Percentiles rank a stretch among this genome's conserved stretches.
Conservation (phyloP, 176 grass and related monocot genomes). For the Canna indica region DNA sequence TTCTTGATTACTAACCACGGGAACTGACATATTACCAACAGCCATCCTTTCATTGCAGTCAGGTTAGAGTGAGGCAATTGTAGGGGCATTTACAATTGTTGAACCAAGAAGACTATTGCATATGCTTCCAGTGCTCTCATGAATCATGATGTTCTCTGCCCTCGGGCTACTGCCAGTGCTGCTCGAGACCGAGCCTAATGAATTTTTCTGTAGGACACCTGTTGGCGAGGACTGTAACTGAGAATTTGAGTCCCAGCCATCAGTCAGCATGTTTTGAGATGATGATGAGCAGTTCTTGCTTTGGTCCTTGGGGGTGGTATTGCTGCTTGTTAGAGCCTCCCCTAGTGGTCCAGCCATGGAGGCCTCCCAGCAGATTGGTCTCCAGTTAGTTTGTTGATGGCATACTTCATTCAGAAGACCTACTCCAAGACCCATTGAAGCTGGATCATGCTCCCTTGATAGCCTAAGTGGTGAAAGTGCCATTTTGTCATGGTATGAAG, state of each 20-base stretch:
- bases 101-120: constrained; percentile 57
- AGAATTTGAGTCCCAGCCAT: neutral
- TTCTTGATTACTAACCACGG: too few relatives aligned
- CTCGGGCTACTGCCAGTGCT: constrained; percentile 87
- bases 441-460: constrained; percentile 36
- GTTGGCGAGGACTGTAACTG: constrained; percentile 20
- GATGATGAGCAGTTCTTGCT: constrained; percentile 34
- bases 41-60: constrained; percentile 7
- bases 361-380: constrained; percentile 48
- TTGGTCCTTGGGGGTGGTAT: constrained; percentile 22
- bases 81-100: constrained; percentile 59
- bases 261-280: constrained; percentile 7
- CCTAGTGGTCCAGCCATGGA: constrained; percentile 76
- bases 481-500: constrained; percentile 25
- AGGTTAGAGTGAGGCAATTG: constrained; percentile 44
- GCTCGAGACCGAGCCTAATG: constrained; percentile 65
- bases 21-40: neutral
- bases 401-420: constrained; percentile 20
- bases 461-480: constrained; percentile 32
- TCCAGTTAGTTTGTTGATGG: constrained; percentile 17
- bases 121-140: constrained; percentile 33
- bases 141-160: constrained; percentile 43
- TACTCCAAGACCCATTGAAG: constrained; percentile 4
- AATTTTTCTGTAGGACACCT: constrained; percentile 66
- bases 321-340: constrained; percentile 47